Percentiles rank a stretch among this genome's conserved stretches.
Evolutionary conservation across 2,329 filamentous ascomycete species (phyloP).

Genomic region (Pestalotiopsis sp.): DNA sequence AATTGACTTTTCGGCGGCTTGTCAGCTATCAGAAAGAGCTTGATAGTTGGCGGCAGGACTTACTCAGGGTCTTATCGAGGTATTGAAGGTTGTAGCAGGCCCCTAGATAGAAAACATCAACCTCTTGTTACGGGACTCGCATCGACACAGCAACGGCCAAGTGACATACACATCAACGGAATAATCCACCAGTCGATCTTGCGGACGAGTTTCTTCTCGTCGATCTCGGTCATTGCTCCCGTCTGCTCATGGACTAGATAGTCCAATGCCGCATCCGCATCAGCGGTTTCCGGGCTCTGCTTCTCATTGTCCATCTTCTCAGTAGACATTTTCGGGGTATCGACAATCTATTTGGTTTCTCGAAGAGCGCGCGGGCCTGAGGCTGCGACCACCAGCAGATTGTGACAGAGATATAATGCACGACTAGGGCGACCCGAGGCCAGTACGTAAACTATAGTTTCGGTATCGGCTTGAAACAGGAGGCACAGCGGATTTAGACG

Average conservation of each 20-base stretch:
- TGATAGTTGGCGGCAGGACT: neutral
- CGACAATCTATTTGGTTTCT: neutral
- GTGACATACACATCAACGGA: constrained; percentile 30
- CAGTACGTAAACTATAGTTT: too few relatives aligned
- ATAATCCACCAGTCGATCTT: constrained; percentile 33
- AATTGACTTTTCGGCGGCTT: constrained; percentile 24
- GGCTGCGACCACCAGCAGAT: neutral
- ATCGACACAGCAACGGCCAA: neutral
- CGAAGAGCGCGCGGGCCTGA: neutral
- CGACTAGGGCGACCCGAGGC: neutral
- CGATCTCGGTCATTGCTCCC: constrained; percentile 22
- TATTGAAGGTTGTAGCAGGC: constrained; percentile 33
- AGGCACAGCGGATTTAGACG: neutral
- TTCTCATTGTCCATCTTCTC: constrained; percentile 18
- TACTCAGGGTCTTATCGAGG: constrained; percentile 32
- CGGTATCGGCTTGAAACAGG: too few relatives aligned
- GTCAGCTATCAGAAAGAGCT: neutral
- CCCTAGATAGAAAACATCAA: constrained; percentile 19
- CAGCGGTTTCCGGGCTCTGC: constrained; percentile 16
- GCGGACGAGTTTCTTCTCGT: constrained; percentile 27
- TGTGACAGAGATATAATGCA: neutral
- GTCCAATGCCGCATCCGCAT: constrained; percentile 26
- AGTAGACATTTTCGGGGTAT: neutral
- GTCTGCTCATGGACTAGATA: constrained; percentile 23
- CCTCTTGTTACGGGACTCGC: neutral